Percentiles rank a stretch among this genome's conserved stretches.
Conservation (phyloP, 106 monocot species). For the Dendrobium chrysotoxum region DNA sequence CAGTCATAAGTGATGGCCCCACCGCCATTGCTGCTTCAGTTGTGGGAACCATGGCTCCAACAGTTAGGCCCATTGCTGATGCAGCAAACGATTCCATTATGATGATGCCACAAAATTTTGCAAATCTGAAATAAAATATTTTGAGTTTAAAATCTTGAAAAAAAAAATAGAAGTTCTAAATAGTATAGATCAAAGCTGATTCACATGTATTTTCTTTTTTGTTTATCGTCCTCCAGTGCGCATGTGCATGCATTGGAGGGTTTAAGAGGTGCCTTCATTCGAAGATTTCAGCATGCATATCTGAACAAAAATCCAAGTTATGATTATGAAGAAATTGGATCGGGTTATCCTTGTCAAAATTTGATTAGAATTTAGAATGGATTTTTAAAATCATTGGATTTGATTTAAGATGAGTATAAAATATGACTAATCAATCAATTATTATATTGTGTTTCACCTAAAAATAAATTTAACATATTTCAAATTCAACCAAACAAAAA, state of each 20-base stretch:
- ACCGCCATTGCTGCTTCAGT: slow-evolving; percentile 98
- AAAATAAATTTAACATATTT: too few relatives aligned
- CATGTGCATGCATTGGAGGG: too few relatives aligned
- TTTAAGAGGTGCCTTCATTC: too few relatives aligned
- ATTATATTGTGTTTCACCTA: too few relatives aligned
- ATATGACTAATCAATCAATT: too few relatives aligned
- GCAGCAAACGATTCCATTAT: slow-evolving; percentile 93
- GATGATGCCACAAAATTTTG: slow-evolving; percentile 83
- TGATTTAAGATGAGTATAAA: neutral
- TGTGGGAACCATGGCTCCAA: slow-evolving; percentile 94
- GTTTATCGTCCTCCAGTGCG: too few relatives aligned
- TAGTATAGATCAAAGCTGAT: neutral
- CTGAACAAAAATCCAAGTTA: too few relatives aligned
- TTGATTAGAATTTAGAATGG: too few relatives aligned
- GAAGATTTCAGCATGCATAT: too few relatives aligned
- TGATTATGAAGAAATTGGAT: too few relatives aligned
- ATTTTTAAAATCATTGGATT: neutral
- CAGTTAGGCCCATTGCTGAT: slow-evolving; percentile 96
- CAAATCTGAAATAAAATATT: slow-evolving; percentile 45
- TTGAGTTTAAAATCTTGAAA: neutral
- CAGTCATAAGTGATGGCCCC: slow-evolving; percentile 96
- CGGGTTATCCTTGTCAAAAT: too few relatives aligned
- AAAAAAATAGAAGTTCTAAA: neutral
- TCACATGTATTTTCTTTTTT: neutral
- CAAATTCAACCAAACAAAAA: too few relatives aligned